These are phyloP conservation scores for Mycena rebaudengoi DNA, from an alignment of 768 basidiomycete genomes.

Conservation along the genomic window DNA sequence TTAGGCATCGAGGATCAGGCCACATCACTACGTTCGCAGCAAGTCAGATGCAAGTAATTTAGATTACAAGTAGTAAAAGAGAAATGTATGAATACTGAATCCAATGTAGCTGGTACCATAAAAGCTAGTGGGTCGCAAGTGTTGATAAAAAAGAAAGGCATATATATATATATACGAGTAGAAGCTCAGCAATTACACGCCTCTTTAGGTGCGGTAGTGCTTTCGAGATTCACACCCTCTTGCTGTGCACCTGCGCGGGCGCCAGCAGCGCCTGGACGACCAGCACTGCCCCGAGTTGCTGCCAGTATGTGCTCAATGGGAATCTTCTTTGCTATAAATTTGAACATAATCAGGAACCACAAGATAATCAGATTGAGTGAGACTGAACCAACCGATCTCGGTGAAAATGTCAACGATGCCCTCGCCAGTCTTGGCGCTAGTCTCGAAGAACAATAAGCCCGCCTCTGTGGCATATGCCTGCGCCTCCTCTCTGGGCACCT, in stretches of 20 bases:
- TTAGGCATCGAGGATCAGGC: slow-evolving; percentile 41
- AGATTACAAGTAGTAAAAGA: slow-evolving; percentile 27
- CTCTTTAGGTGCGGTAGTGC: slow-evolving; percentile 74
- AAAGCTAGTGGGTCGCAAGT: slow-evolving; percentile 8
- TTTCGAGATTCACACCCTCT: slow-evolving; percentile 76
- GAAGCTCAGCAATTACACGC: slow-evolving; percentile 80
- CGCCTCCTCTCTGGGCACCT: slow-evolving; percentile 94
- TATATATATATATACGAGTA: slow-evolving; percentile 31
- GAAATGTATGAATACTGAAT: slow-evolving; percentile 24
- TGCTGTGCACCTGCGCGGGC: slow-evolving; percentile 60
- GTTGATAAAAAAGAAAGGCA: slow-evolving; percentile 10
- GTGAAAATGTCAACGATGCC: slow-evolving; percentile 97
- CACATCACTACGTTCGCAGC: too few relatives aligned
- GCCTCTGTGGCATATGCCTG: slow-evolving; percentile 96
- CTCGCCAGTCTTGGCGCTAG: slow-evolving; percentile 96
- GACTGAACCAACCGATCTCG: slow-evolving; percentile 81
- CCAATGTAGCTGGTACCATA: slow-evolving; percentile 7
- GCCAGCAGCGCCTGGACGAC: slow-evolving; percentile 66
- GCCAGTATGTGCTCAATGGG: slow-evolving; percentile 94
- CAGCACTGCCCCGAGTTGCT: slow-evolving; percentile 74
- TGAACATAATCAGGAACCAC: slow-evolving; percentile 1
- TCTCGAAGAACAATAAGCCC: slow-evolving; percentile 96
- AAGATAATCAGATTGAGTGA: background rate
- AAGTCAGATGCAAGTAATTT: too few relatives aligned
- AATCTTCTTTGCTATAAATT: slow-evolving; percentile 59